Evolutionary conservation across 2,329 filamentous ascomycete species (phyloP).

Genomic region (Tolypocladium capitatum): DNA sequence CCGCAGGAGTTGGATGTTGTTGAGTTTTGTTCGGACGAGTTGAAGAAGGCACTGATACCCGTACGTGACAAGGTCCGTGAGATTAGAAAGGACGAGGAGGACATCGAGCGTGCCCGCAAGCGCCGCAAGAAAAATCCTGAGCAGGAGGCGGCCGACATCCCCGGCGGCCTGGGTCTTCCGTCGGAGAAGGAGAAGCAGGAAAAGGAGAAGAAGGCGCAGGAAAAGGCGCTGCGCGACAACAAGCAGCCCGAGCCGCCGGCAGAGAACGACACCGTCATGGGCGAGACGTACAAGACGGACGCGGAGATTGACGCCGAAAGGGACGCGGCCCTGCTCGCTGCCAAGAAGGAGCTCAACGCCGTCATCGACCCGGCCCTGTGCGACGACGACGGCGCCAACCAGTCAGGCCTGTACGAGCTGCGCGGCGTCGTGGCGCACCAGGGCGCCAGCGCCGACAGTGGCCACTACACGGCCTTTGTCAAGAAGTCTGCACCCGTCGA

Average conservation of each 20-base stretch:
- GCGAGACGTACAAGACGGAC: conserved; percentile 77
- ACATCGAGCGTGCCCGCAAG: conserved; percentile 83
- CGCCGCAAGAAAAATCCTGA: conserved; percentile 60
- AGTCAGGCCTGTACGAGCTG: conserved; percentile 89
- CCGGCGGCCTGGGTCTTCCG: conserved; percentile 31
- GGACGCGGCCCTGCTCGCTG: conserved; percentile 56
- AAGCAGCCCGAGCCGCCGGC: conserved; percentile 17
- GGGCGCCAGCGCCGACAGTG: conserved; percentile 89
- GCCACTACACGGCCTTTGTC: conserved; percentile 95
- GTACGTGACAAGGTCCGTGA: conserved; percentile 95
- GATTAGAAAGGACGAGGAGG: conserved; percentile 86
- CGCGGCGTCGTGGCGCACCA: conserved; percentile 92
- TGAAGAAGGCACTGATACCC: conserved; percentile 71
- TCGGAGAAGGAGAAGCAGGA: conserved; percentile 40
- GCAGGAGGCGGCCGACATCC: conserved; percentile 29
- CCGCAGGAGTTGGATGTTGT: conserved; percentile 84
- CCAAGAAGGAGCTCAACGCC: conserved; percentile 77
- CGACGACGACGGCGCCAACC: conserved; percentile 73
- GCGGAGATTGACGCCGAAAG: conserved; percentile 83
- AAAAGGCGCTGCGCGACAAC: conserved; percentile 30
- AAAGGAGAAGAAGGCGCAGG: conserved; percentile 32
- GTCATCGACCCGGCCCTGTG: conserved; percentile 64
- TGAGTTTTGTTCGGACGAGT: conserved; percentile 88
- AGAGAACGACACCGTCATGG: conserved; percentile 63
- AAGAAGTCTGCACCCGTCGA: conserved; percentile 75